phyloP scores from a whole-genome alignment of 2,329 filamentous ascomycete species.

The Xylariales sp. region DNA sequence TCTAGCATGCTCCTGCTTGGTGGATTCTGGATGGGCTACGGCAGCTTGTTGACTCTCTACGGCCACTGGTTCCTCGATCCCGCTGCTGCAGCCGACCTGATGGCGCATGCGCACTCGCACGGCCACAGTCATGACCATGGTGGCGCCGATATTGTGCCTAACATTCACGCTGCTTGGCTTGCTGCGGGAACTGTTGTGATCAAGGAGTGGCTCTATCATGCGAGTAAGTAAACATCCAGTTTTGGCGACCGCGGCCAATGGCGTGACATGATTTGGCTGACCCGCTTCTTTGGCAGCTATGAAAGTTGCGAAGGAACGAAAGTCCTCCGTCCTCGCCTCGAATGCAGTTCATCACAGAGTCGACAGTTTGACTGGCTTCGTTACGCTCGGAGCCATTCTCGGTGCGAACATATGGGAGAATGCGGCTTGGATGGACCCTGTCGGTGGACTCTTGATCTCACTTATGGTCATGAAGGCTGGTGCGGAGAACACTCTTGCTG shows the following conservation, averaged over 20 bases:
- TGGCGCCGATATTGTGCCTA: constrained; percentile 64
- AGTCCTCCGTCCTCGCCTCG: constrained; percentile 91
- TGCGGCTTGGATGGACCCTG: constrained; percentile 88
- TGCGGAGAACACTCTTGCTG: constrained; percentile 74
- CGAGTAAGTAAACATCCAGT: constrained; percentile 61
- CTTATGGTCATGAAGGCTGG: constrained; percentile 90
- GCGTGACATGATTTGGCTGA: background rate
- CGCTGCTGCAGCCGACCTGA: constrained; percentile 45
- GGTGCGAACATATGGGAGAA: constrained; percentile 82
- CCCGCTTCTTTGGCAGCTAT: constrained; percentile 55
- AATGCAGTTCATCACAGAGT: constrained; percentile 96
- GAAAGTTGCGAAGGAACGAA: constrained; percentile 90
- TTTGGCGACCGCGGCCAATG: background rate
- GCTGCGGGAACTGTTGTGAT: constrained; percentile 83
- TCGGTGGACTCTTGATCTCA: constrained; percentile 88
- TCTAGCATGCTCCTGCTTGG: constrained; percentile 86
- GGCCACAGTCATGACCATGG: constrained; percentile 61
- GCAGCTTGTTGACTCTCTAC: constrained; percentile 65
- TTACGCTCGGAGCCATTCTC: constrained; percentile 82
- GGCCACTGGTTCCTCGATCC: constrained; percentile 68
- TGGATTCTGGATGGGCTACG: constrained; percentile 86
- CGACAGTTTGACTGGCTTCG: constrained; percentile 91
- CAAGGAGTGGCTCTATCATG: constrained; percentile 96
- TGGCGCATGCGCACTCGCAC: constrained; percentile 56
- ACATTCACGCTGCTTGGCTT: constrained; percentile 91